Evolutionary conservation across 306 rosid genomes (phyloP), one percentile per base, ranked within the genome.

Genomic region (Prunus padus): DNA sequence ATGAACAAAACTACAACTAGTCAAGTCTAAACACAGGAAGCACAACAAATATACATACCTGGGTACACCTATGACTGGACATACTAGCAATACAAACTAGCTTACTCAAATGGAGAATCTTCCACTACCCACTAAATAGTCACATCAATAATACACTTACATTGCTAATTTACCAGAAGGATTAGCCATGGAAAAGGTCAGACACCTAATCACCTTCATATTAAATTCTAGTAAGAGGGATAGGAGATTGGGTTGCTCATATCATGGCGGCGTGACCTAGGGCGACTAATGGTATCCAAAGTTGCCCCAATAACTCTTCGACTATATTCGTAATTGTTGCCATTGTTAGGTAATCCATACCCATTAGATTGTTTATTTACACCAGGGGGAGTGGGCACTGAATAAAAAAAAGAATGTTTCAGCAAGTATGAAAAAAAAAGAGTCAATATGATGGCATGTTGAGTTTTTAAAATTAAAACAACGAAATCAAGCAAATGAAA

Each of bases 251-350:
- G 88, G 81, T 86, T 85, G 70, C 74, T 86, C 56, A 76, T 70
- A 81, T 90, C 96, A 50, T 78, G 46, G 75, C 87, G 90, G 74
- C 89, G 91, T 46, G 92, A 71, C 87, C 93, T 86, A 89, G 81
- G 54, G 69, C 82, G 89, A 80, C 80, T 86, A 79, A 84, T 79
- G 84, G 80, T 86, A 84, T 89, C 97, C 88, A 84, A 56, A 25
- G 92, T 80, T 59, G 88, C 77, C 83, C 89, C 91, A 79, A 75
- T 76, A 64, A 83, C 87, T 82, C 92, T 85, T 64, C 91, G 95
- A 79, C 96, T 85, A 89, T 82, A 78, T 49, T 88, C 96, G 75
- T 82, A 76, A 86, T 87, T 72, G 88, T 78, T 81, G 85, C 84
- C 84, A 82, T 76, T 76, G 66, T 62, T 62, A 79, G 67, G 88